Evolutionary conservation across 352 stramenopile genomes (phyloP).

Genomic region (Phytophthora nicotianae): DNA sequence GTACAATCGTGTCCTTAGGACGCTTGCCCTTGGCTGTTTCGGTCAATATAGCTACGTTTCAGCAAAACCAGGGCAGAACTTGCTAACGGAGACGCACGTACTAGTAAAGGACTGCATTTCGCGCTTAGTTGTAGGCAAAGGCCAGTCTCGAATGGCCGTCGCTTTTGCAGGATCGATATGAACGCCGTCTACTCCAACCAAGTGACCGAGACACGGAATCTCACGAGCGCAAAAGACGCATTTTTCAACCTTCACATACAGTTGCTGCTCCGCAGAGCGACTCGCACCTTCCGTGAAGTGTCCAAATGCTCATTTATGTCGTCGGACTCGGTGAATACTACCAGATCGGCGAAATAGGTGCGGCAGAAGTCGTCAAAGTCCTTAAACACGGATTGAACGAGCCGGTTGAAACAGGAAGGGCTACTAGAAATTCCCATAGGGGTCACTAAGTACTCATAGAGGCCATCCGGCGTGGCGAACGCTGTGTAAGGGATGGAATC

Average conservation of each 20-base stretch:
- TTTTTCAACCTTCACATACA: not conserved
- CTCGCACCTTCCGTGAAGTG: not conserved
- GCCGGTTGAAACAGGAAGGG: slow-evolving; percentile 3
- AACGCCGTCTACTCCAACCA: not conserved
- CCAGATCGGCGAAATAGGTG: slow-evolving; percentile 8
- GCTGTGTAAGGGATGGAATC: slow-evolving; percentile 5
- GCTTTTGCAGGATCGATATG: not conserved
- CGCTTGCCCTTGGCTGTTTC: not conserved
- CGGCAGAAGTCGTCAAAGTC: slow-evolving; percentile 1
- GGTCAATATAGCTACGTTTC: not conserved
- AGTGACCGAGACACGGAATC: not conserved
- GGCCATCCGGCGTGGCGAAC: slow-evolving; percentile 1
- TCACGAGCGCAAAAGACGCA: not conserved
- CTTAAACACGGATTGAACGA: not conserved
- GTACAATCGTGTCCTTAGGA: not conserved
- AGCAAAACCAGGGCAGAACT: not conserved
- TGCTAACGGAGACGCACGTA: not conserved
- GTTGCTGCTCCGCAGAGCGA: not conserved
- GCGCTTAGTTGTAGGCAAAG: not conserved
- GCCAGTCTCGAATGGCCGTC: not conserved
- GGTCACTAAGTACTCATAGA: slow-evolving; percentile 3
- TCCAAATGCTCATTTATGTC: not conserved
- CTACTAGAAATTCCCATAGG: slow-evolving; percentile 9
- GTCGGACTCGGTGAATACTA: not conserved
- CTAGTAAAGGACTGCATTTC: not conserved